These are phyloP conservation scores for Naumovozyma baii DNA, from an alignment of 805 yeast genomes.

Conservation along the genomic window DNA sequence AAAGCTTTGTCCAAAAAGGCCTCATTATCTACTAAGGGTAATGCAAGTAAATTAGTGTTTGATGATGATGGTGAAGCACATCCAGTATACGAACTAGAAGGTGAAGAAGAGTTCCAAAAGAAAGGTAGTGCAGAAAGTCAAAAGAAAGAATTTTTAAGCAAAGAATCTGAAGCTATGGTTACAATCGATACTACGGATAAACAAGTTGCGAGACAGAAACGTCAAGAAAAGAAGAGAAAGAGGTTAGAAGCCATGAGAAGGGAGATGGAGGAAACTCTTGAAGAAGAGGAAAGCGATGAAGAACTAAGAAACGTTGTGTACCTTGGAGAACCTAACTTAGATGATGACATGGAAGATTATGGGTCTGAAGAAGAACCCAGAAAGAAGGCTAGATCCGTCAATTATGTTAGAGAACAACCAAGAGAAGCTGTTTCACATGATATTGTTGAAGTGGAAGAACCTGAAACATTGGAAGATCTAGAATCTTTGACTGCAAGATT, in stretches of 20 bases:
- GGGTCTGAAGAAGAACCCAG: slow-evolving; percentile 20
- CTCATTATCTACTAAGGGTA: slow-evolving; percentile 49
- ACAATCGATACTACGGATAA: slow-evolving; percentile 72
- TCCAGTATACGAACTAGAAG: slow-evolving; percentile 81
- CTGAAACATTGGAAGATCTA: slow-evolving; percentile 85
- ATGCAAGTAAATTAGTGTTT: slow-evolving; percentile 69
- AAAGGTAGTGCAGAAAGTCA: slow-evolving; percentile 60
- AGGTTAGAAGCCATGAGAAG: slow-evolving; percentile 69
- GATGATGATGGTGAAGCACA: slow-evolving; percentile 95
- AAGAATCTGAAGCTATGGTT: slow-evolving; percentile 62
- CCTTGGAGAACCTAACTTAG: slow-evolving; percentile 28
- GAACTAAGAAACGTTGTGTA: slow-evolving; percentile 24
- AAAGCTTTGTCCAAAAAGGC: slow-evolving; percentile 81
- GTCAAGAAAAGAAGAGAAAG: slow-evolving; percentile 79
- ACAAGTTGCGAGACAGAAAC: slow-evolving; percentile 61
- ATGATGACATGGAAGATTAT: slow-evolving; percentile 36
- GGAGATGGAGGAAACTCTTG: slow-evolving; percentile 32
- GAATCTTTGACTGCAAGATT: slow-evolving; percentile 69
- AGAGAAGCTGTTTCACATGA: slow-evolving; percentile 5
- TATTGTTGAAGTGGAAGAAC: slow-evolving; percentile 72
- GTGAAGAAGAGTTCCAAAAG: slow-evolving; percentile 74
- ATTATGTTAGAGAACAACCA: not conserved
- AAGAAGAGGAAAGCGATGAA: slow-evolving; percentile 18
- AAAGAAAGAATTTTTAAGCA: slow-evolving; percentile 53
- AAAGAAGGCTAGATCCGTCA: slow-evolving; percentile 21